Percentiles rank a stretch among this genome's conserved stretches.
These are phyloP conservation scores for Seiridium cupressi DNA, from an alignment of 2,329 filamentous ascomycete species.

Conservation along the genomic window DNA sequence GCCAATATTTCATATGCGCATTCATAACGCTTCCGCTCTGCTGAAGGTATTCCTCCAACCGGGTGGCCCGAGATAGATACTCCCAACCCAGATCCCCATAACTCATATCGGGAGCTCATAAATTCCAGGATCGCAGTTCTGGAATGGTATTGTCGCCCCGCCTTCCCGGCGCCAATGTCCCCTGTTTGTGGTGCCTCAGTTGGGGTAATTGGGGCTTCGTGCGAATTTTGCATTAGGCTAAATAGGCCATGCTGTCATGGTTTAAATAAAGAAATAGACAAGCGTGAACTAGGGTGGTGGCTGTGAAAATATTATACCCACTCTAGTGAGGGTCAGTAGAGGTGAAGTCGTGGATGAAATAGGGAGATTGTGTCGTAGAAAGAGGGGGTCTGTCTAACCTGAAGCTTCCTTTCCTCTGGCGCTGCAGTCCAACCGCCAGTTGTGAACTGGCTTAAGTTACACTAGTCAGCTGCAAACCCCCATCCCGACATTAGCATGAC, in stretches of 20 bases:
- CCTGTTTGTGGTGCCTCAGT: background rate
- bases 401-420: no score
- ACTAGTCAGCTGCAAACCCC: no score
- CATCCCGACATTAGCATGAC: no score
- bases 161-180: background rate
- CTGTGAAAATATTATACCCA: background rate
- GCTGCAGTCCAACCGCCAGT: no score
- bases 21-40: background rate
- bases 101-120: background rate
- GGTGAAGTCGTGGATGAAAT: no score
- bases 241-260: background rate
- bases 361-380: no score
- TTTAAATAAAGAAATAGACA: background rate
- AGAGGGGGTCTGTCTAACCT: no score
- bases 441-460: no score
- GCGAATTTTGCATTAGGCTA: background rate
- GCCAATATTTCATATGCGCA: background rate
- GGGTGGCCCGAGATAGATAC: background rate
- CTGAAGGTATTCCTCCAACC: conserved; percentile 3
- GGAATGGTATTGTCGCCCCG: background rate
- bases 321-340: no score
- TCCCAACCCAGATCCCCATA: background rate
- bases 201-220: background rate
- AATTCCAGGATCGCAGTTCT: background rate
- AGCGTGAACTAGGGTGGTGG: background rate